Percentiles rank a stretch among this genome's conserved stretches.
These are phyloP conservation scores for Mytilinidion resinicola DNA, from an alignment of 495 filamentous ascomycete species.

Conservation along the genomic window DNA sequence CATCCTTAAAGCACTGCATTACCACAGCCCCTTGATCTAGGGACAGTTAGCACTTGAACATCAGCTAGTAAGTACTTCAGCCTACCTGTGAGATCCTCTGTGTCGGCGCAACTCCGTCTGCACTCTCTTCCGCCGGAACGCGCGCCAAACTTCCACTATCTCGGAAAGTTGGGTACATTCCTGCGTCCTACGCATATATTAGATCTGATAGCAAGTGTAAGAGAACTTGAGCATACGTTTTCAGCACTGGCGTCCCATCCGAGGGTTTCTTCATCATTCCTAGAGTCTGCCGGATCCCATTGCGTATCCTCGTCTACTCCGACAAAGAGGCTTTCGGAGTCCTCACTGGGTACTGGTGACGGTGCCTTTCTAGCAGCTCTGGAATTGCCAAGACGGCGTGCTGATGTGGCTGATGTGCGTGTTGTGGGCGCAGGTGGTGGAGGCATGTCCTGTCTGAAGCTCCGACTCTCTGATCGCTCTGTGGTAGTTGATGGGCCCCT, in stretches of 20 bases:
- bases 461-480: slow-evolving; percentile 10
- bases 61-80: background rate
- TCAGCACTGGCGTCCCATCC: slow-evolving; percentile 73
- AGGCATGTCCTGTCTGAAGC: slow-evolving; percentile 27
- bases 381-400: slow-evolving; percentile 8
- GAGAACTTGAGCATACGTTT: slow-evolving; percentile 27
- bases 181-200: slow-evolving; percentile 24
- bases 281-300: slow-evolving; percentile 76
- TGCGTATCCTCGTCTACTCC: slow-evolving; percentile 58
- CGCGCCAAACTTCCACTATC: slow-evolving; percentile 30
- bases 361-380: slow-evolving; percentile 8
- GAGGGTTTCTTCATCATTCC: slow-evolving; percentile 59
- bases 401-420: slow-evolving; percentile 28
- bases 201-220: slow-evolving; percentile 6
- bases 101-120: slow-evolving; percentile 54
- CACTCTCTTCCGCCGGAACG: slow-evolving; percentile 30
- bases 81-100: slow-evolving; percentile 56
- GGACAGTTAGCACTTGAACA: background rate
- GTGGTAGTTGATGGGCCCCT: slow-evolving; percentile 25
- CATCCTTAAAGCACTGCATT: background rate
- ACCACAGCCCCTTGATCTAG: background rate
- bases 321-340: slow-evolving; percentile 73
- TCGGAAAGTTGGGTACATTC: slow-evolving; percentile 35
- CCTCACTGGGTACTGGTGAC: slow-evolving; percentile 45
- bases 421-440: slow-evolving; percentile 29